Conservation (phyloP, 2,329 filamentous ascomycete genomes). For the Xylaria polymorpha region DNA sequence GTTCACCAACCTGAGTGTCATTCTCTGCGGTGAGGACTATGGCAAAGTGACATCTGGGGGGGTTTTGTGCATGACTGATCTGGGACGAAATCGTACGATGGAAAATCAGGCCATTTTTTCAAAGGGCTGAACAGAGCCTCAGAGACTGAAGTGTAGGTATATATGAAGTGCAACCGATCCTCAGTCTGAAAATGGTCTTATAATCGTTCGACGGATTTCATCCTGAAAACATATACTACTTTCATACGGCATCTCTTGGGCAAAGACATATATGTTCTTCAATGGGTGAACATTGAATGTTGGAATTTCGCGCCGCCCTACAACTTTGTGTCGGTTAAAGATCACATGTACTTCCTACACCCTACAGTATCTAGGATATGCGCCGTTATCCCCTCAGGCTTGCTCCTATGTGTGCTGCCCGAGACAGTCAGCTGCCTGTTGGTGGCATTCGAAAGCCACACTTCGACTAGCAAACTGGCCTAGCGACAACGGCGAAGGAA, state of each 20-base stretch:
- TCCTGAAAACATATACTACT: background rate
- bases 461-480: background rate
- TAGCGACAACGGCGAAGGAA: background rate
- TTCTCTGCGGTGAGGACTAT: constrained; percentile 14
- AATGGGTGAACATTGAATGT: constrained; percentile 11
- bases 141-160: constrained; percentile 17
- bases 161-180: constrained; percentile 33
- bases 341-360: constrained; percentile 14
- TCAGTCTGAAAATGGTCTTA: constrained; percentile 29
- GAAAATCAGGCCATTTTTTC: constrained; percentile 37
- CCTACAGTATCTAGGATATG: too few relatives aligned
- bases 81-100: constrained; percentile 36
- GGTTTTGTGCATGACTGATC: constrained; percentile 32
- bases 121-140: constrained; percentile 34
- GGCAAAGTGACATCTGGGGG: constrained; percentile 24
- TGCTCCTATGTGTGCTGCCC: constrained; percentile 1
- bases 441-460: constrained; percentile 15
- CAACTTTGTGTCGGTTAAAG: constrained; percentile 9
- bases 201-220: constrained; percentile 32
- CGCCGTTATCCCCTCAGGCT: constrained; percentile 12
- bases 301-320: constrained; percentile 10
- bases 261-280: constrained; percentile 14
- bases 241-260: constrained; percentile 4
- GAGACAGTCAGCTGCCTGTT: background rate
- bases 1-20: constrained; percentile 7